Base-by-base conservation (phyloP, 768 basidiomycete species). In the Boletus sp. region DNA sequence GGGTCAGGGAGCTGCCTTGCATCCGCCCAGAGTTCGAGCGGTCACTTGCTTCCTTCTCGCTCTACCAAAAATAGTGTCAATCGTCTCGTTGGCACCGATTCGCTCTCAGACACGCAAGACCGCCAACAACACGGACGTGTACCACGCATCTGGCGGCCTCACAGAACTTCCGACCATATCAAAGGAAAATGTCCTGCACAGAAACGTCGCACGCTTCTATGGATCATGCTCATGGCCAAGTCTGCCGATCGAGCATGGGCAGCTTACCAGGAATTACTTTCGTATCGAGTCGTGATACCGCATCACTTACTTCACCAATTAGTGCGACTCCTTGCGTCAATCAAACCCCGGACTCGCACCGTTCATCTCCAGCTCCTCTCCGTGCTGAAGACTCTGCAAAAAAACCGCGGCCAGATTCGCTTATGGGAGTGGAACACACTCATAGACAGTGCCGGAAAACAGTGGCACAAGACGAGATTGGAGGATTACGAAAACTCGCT, bases 391-490 rank as follows among this genome's bases (percentile, higher is more conserved):
- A 77, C 75, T 41, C 72, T 92, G 38, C 81, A 78, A 53, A 70
- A 70, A 21, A 74, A 72, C n/a, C 84, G 82, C 13, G 85, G 83
- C 23, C 71, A 51, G 11, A 67, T 90, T 32, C 74, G 80, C 57
- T 61, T 72, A n/a, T 83, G 82, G 77, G 82, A 90, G 66, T 92
- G 90, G 87, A 92, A 91, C 64, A 74, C 81, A 8, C 76, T 93
- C 42, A 80, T 92, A 55, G 78, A 86, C 60, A 77, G 75, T 63
- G 83, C 85, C 1, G 88, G 83, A 15, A 80, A 78, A 55, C 86
- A 87, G 4, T 83, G 79, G 73, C 78, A 87, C 53, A 83, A 78
- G 65, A 80, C 82, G 39, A 70, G 74, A 27, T 56, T 73, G 47
- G 78, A 78, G 54, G 83, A 89, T 56, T 86, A 85, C 70, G 75